Evolutionary conservation across 345 rosid genomes (phyloP).

Genomic region (Boechera retrofracta): DNA sequence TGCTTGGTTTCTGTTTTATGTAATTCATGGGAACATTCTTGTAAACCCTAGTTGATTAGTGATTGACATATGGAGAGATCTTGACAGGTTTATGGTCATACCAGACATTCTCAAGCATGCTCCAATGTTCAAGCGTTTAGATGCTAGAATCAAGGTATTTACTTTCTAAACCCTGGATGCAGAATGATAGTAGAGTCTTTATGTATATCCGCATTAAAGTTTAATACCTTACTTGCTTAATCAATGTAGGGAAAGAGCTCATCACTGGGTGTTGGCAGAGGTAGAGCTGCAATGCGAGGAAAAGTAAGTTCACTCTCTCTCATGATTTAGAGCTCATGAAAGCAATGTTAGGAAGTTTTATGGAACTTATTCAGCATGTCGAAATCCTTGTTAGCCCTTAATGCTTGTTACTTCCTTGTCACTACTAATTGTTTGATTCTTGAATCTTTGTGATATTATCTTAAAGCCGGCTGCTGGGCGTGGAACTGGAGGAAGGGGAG

Average conservation of each 20-base stretch:
- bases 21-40: conserved; percentile 13
- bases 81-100: conserved; percentile 93
- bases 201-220: neutral
- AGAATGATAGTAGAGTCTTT: neutral
- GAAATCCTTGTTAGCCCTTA: conserved; percentile 2
- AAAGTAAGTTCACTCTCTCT: conserved; percentile 61
- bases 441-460: conserved; percentile 9
- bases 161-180: conserved; percentile 18
- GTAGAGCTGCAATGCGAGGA: conserved; percentile 97
- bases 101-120: conserved; percentile 99
- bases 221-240: conserved; percentile 1
- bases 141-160: conserved; percentile 94
- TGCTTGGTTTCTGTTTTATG: conserved; percentile 1
- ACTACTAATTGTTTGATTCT: conserved; percentile 23
- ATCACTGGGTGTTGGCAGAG: conserved; percentile 96
- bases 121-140: conserved; percentile 98
- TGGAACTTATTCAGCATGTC: neutral
- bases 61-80: conserved; percentile 16
- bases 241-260: conserved; percentile 92
- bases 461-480: conserved; percentile 81
- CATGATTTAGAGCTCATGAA: neutral
- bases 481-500: conserved; percentile 85
- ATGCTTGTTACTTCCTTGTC: conserved; percentile 19
- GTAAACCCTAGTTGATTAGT: neutral
- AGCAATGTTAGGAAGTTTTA: conserved; percentile 20